A percentile compares a stretch with the other conserved stretches of the same genome.
Evolutionary conservation across 495 filamentous ascomycete species (phyloP).

Genomic region (Neurospora tetraspora): DNA sequence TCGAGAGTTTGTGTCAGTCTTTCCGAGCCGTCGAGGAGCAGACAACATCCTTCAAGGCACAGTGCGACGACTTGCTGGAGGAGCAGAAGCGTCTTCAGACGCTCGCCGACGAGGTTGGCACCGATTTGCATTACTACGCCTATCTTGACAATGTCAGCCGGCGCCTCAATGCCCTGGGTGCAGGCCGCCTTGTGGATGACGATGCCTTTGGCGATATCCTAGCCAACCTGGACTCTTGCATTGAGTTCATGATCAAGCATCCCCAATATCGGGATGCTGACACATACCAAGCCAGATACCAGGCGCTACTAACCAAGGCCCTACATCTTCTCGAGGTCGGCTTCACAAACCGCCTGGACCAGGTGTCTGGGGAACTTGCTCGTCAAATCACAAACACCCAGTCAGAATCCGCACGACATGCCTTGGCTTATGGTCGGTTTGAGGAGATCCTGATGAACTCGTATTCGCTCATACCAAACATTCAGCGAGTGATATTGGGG

Average conservation of each 20-base stretch:
- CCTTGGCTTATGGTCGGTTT: conserved; percentile 41
- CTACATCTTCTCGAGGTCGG: conserved; percentile 44
- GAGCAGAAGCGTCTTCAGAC: conserved; percentile 68
- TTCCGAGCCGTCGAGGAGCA: conserved; percentile 82
- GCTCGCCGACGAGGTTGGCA: conserved; percentile 70
- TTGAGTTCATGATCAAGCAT: conserved; percentile 80
- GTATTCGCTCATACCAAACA: conserved; percentile 35
- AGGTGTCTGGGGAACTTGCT: conserved; percentile 34
- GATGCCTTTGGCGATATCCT: conserved; percentile 80
- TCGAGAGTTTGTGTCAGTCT: conserved; percentile 67
- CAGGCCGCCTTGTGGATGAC: conserved; percentile 68
- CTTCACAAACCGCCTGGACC: conserved; percentile 35
- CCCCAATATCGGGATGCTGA: conserved; percentile 75
- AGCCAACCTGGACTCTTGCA: conserved; percentile 71
- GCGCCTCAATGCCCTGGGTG: conserved; percentile 83
- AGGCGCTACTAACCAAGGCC: conserved; percentile 59
- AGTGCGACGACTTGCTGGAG: conserved; percentile 74
- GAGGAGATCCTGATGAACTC: conserved; percentile 37
- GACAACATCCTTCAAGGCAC: conserved; percentile 80
- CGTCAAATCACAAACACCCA: conserved; percentile 35
- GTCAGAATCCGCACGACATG: conserved; percentile 39
- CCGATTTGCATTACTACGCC: conserved; percentile 81
- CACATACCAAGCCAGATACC: conserved; percentile 80
- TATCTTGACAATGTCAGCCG: conserved; percentile 86
- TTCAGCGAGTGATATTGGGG: conserved; percentile 37